Evolutionary conservation across 352 stramenopile species (phyloP), one percentile per base, ranked within the genome.

Genomic region (Sclerospora graminicola): DNA sequence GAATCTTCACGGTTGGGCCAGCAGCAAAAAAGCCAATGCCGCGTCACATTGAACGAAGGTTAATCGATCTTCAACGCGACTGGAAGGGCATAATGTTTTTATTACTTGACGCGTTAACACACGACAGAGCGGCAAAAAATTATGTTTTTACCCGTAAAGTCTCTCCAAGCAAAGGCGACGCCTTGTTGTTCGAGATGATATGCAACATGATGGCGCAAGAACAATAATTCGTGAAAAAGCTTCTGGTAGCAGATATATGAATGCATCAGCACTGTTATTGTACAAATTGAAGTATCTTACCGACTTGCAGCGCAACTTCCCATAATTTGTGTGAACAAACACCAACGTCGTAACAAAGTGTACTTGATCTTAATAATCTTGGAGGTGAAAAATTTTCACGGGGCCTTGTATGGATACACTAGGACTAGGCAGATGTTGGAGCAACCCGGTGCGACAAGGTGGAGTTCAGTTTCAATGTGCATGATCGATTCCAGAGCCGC

Each of bases 211-310:
- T 93, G 72, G 4, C 69, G 74, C 19, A 96, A 57, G 42, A 94
- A 94, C n/a, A 79, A 82, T 41, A 94, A 95, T 57, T 96, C 86
- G 52, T 96, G 83, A 13, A 84, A n/a, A 30, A 95, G 64, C 15
- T 95, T 73, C 73, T 89, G 30, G 44, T 21, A 7, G 33, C 15
- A 15, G 15, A n/a, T 10, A 24, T n/a, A 42, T 33, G 14, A 53
- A n/a, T n/a, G n/a, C n/a, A n/a, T 35, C 32, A 30, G 18, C 16
- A 24, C 58, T 48, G 46, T 28, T 5, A 29, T 8, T 15, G 28
- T 6, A 33, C 28, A 10, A 9, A 15, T 15, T 30, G 36, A 8
- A 45, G 5, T 2, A 26, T n/a, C 61, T 40, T 51, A 84, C 70
- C 13, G 63, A 65, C 21, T 90, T 76, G 41, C 79, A 90, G 9